Evolutionary conservation across 1,139 yeast genomes (phyloP), one percentile per base, ranked within the genome.

Genomic region (Groenewaldozyma sp.): DNA sequence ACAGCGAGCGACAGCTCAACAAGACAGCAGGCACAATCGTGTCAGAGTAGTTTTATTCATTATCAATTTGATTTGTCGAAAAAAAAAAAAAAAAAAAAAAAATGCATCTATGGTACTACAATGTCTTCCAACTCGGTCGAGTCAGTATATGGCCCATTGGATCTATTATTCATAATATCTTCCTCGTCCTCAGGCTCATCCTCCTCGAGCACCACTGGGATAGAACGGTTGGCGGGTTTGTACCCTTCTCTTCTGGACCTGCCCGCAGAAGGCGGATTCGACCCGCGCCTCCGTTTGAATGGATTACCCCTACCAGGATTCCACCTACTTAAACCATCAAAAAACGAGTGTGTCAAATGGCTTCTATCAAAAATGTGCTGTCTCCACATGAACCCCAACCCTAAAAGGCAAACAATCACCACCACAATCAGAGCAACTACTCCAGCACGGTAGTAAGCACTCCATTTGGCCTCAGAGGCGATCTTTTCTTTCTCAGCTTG

Each of bases 391-490:
- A 60, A 52, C 43, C 54, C 48, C 1, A 53, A 50, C 4, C 51
- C 47, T 2, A 50, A 49, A 1, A 48, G 55, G 2, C 56, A 45
- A 1, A 55, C 43, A 3, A 58, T 45, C 2, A 64, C 36, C 13
- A 62, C 47, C 2, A 64, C 53, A 1, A 59, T 49, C 18, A 65
- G 52, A 1, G 69, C 68, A 3, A 55, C 51, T 7, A 51, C 52
- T 3, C 70, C 68, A 0, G 70, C 68, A 33, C 57, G 51, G 48
- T 56, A 60, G 44, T 65, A 65, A 1, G 68, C 67, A 31, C 48
- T 48, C 53, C 59, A 53, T 18, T 56, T 56, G 3, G 65, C 67
- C n/a, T 59, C 60, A 21, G 44, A 45, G 24, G 51, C 47, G 11
- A 52, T 46, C 33, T 52, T 49, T 29, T 50, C 51, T 29, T 47